Base-by-base conservation (phyloP, 306 rosid species). In the Ceratonia siliqua region DNA sequence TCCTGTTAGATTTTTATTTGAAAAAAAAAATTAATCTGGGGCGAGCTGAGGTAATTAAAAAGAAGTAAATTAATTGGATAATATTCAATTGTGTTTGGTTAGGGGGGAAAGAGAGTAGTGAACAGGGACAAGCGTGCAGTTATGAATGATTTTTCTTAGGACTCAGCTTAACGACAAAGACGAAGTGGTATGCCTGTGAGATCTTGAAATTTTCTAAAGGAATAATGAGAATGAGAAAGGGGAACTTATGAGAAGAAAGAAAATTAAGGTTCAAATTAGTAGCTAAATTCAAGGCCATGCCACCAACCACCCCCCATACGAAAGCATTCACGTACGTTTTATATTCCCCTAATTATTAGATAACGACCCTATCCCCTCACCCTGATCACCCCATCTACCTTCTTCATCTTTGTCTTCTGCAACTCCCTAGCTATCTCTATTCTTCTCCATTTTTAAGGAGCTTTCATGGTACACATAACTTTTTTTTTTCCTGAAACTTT, bases 151-250 rank as follows among this genome's bases (percentile, higher is more conserved):
- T 53, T 45, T 21, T 8, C 17, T 14, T 3, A 25, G 59, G 25
- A 66, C 28, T 73, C 18, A 54, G 57, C 65, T 15, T 25, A 46
- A 61, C 80, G 79, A 78, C 80, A 79, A 68, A 73, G 43, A 36
- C n/a, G 77, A 73, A 82, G 78, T 77, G 70, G 58, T 53, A 42
- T 22, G 5, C 22, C 35, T 39, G 68, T 56, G 49, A 14, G 54
- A 54, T 42, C 38, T n/a, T 28, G 15, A 62, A 61, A 61, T 3
- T 33, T 62, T 20, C 21, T 4, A 27, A 20, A 20, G 15, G 20
- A 62, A 5, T 12, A 45, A 67, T 46, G 52, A 45, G 35, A 27
- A 28, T 28, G 54, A 3, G 48, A 58, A 43, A 28, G 21, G 28
- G 13, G 20, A 73, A 61, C 27, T 41, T 18, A 59, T 42, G 20